Conservation (phyloP, 1,284 basidiomycete genomes). For the Vanrija humicola region DNA sequence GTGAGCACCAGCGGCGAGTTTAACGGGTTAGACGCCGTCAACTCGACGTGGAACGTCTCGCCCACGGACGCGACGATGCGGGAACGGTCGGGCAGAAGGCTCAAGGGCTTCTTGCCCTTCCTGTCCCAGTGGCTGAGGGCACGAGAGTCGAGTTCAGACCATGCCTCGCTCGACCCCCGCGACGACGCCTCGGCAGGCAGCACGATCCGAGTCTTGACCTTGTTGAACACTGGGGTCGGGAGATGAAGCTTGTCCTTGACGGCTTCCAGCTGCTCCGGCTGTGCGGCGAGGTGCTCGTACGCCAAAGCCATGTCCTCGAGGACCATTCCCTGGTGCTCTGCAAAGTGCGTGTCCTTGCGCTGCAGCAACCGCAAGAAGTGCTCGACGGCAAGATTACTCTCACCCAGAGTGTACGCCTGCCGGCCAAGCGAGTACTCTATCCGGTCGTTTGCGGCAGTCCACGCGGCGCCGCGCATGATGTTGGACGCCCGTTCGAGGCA, state of each 20-base stretch:
- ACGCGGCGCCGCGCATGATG: slow-evolving; percentile 44
- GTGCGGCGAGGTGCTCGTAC: slow-evolving; percentile 45
- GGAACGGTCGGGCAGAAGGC: slow-evolving; percentile 25
- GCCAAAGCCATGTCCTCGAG: slow-evolving; percentile 53
- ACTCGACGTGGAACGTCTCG: slow-evolving; percentile 43
- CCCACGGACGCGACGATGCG: slow-evolving; percentile 31
- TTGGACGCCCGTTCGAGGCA: slow-evolving; percentile 48
- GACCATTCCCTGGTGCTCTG: slow-evolving; percentile 44
- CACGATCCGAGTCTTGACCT: slow-evolving; percentile 27
- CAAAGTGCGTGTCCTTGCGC: slow-evolving; percentile 33
- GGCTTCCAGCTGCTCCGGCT: slow-evolving; percentile 31
- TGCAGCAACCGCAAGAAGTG: slow-evolving; percentile 50
- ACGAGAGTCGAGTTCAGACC: slow-evolving; percentile 30
- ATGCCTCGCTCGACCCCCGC: slow-evolving; percentile 11
- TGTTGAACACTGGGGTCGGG: slow-evolving; percentile 41
- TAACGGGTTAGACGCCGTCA: slow-evolving; percentile 51
- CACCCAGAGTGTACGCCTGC: slow-evolving; percentile 54
- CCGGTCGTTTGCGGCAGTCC: slow-evolving; percentile 50
- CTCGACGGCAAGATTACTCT: slow-evolving; percentile 49
- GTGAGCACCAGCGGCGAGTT: slow-evolving; percentile 38
- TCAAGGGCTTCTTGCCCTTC: slow-evolving; percentile 41
- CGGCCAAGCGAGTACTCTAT: slow-evolving; percentile 53
- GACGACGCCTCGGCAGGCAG: slow-evolving; percentile 16
- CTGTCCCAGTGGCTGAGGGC: slow-evolving; percentile 35
- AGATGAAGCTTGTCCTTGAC: slow-evolving; percentile 28